These are phyloP conservation scores for Lindgomyces ingoldianus DNA, from an alignment of 495 filamentous ascomycete genomes.

Conservation along the genomic window DNA sequence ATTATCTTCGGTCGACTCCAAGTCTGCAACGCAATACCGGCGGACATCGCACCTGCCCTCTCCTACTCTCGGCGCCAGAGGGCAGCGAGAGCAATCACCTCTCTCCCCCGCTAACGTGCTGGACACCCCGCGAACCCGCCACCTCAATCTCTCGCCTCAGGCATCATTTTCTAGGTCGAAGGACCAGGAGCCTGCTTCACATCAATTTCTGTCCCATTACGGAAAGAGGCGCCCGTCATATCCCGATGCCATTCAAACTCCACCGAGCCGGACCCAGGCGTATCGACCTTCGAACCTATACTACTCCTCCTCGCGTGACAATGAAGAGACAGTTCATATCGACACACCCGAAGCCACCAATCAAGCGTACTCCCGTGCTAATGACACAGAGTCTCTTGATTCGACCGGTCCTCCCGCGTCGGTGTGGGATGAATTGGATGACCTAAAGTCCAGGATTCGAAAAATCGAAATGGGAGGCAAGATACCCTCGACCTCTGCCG, in stretches of 20 bases:
- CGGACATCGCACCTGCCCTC: constrained; percentile 26
- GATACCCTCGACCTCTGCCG: constrained; percentile 74
- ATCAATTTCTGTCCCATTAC: constrained; percentile 48
- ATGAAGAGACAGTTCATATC: constrained; percentile 21
- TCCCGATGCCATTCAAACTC: constrained; percentile 27
- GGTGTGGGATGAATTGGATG: constrained; percentile 97
- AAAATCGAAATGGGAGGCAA: constrained; percentile 91
- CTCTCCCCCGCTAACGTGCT: constrained; percentile 20
- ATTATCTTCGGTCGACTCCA: constrained; percentile 26
- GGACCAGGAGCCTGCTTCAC: constrained; percentile 46
- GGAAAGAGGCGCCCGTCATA: constrained; percentile 53
- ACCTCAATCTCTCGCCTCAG: constrained; percentile 28
- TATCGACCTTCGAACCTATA: constrained; percentile 38
- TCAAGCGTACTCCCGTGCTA: constrained; percentile 37
- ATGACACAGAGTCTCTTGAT: constrained; percentile 82
- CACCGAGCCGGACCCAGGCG: constrained; percentile 21
- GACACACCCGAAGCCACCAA: constrained; percentile 29
- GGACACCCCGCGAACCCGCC: constrained; percentile 27
- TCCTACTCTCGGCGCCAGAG: background rate
- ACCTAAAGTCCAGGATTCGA: constrained; percentile 89
- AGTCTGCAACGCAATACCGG: constrained; percentile 6
- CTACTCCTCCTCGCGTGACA: constrained; percentile 34
- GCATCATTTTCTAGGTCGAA: constrained; percentile 18
- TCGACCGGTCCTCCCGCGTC: constrained; percentile 80
- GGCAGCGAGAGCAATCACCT: constrained; percentile 32